These are phyloP conservation scores for Tolypocladium sp. DNA, from an alignment of 2,329 filamentous ascomycete species.

Conservation along the genomic window DNA sequence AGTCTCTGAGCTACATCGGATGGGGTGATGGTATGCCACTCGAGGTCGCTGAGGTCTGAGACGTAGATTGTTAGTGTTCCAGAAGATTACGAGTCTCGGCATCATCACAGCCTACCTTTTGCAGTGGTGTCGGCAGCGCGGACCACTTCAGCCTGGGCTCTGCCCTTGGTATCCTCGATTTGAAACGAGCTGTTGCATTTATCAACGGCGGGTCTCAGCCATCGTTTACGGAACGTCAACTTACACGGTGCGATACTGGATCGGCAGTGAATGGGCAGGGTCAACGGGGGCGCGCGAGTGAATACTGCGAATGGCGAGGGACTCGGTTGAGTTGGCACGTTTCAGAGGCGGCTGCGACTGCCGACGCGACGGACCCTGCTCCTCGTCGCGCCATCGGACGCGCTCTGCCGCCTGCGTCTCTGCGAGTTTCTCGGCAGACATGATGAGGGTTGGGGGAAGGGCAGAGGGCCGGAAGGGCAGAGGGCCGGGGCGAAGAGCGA, in stretches of 20 bases:
- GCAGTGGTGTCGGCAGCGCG: slow-evolving; percentile 34
- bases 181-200: slow-evolving; percentile 35
- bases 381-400: slow-evolving; percentile 28
- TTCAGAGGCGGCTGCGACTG: slow-evolving; percentile 6
- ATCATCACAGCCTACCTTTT: slow-evolving; percentile 24
- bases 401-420: slow-evolving; percentile 13
- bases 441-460: background rate
- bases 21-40: slow-evolving; percentile 56
- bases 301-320: slow-evolving; percentile 31
- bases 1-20: slow-evolving; percentile 53
- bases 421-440: slow-evolving; percentile 6
- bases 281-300: slow-evolving; percentile 18
- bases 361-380: slow-evolving; percentile 15
- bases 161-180: slow-evolving; percentile 44
- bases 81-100: background rate
- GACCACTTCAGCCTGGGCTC: slow-evolving; percentile 25
- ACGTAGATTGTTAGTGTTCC: background rate
- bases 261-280: slow-evolving; percentile 29
- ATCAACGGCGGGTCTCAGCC: background rate
- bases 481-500: background rate
- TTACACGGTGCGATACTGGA: slow-evolving; percentile 46
- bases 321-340: slow-evolving; percentile 21
- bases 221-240: slow-evolving; percentile 4
- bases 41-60: slow-evolving; percentile 50
- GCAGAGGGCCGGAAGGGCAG: background rate